phyloP scores from a whole-genome alignment of 169 alveolate genomes.

The Besnoitia besnoiti region DNA sequence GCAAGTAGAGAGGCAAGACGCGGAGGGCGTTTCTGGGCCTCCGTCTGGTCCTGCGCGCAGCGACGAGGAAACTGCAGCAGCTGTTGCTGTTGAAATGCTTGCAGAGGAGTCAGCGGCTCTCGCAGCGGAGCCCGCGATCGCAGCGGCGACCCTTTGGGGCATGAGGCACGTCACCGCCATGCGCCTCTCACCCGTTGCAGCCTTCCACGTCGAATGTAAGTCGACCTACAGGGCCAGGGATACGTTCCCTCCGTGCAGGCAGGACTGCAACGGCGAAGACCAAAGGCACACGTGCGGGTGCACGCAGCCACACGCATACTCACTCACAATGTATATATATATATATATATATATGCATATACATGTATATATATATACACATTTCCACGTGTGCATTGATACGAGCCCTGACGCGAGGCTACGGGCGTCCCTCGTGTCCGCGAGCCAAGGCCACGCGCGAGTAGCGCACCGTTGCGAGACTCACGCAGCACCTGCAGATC shows the following conservation, averaged over 20 bases:
- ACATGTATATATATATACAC: not conserved
- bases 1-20: not conserved
- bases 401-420: no score
- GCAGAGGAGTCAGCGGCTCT: not conserved
- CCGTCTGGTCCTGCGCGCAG: not conserved
- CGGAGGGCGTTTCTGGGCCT: not conserved
- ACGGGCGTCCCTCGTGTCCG: no score
- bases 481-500: no score
- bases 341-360: not conserved
- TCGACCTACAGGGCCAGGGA: not conserved
- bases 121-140: conserved; percentile 18
- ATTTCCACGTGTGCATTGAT: no score
- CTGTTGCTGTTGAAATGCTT: not conserved
- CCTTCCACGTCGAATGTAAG: conserved; percentile 40
- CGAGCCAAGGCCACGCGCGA: no score
- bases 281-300: no score
- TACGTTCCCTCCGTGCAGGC: not conserved
- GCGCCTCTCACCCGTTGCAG: conserved; percentile 20
- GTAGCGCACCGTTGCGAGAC: no score
- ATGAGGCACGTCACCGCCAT: conserved; percentile 29
- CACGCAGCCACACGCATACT: not conserved
- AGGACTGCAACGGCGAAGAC: no score
- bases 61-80: not conserved
- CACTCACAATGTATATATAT: not conserved
- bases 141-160: conserved; percentile 43